Conservation (phyloP, 306 rosid species). For the Begonia peltatifolia region DNA sequence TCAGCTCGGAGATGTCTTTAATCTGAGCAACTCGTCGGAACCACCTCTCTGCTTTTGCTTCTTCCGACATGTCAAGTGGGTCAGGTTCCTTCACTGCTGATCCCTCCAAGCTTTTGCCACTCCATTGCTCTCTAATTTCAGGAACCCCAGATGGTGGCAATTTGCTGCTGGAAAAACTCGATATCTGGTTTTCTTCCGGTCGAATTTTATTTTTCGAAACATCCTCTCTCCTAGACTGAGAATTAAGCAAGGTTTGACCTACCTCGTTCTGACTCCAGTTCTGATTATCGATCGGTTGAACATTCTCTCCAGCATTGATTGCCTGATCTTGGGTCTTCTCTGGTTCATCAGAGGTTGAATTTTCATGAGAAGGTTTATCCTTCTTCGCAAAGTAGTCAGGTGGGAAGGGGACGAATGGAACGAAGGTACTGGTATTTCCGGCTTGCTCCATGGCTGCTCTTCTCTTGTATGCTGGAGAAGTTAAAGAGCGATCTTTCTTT, state of each 20-base stretch:
- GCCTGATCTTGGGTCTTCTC: conserved; percentile 19
- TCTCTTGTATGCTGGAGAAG: conserved; percentile 78
- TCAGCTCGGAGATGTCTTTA: conserved; percentile 88
- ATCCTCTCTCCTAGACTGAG: conserved; percentile 7
- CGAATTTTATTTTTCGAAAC: neutral
- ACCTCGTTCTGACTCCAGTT: conserved; percentile 14
- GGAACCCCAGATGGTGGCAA: conserved; percentile 21
- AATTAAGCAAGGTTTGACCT: conserved; percentile 11
- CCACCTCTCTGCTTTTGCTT: conserved; percentile 98
- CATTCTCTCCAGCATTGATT: conserved; percentile 3
- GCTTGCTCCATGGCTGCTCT: conserved; percentile 62
- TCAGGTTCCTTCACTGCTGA: conserved; percentile 89
- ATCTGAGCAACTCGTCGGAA: conserved; percentile 91
- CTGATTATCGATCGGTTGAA: conserved; percentile 13
- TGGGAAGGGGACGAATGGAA: conserved; percentile 93
- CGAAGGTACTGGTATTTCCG: conserved; percentile 34
- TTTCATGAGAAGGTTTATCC: conserved; percentile 21
- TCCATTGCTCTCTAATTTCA: conserved; percentile 37
- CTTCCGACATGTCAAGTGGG: conserved; percentile 97
- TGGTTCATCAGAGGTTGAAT: conserved; percentile 16
- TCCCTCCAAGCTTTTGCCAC: conserved; percentile 86
- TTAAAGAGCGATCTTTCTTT: conserved; percentile 82
- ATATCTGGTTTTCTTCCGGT: conserved; percentile 6
- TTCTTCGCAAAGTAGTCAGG: conserved; percentile 74
- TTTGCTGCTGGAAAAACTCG: conserved; percentile 20